Percentiles rank a stretch among this genome's conserved stretches.
phyloP scores from a whole-genome alignment of 805 yeast genomes.

The Metschnikowia picachoensis region DNA sequence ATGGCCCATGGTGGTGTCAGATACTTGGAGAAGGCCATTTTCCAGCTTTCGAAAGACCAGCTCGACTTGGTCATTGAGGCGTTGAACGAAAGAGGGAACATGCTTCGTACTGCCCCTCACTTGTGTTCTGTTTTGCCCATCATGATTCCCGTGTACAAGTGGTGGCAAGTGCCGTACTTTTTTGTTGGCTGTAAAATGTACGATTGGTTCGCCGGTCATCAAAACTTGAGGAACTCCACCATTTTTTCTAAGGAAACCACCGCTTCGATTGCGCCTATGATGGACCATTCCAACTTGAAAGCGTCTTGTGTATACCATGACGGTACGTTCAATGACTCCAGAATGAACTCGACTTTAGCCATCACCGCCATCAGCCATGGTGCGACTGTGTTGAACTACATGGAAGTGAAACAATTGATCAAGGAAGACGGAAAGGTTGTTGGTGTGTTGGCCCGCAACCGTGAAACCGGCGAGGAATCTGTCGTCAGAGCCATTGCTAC shows the following conservation, averaged over 20 bases:
- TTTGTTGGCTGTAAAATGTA: constrained; percentile 88
- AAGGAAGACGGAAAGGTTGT: constrained; percentile 62
- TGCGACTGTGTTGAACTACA: constrained; percentile 85
- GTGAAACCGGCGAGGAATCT: constrained; percentile 61
- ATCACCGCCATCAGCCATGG: constrained; percentile 82
- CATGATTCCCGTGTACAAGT: constrained; percentile 91
- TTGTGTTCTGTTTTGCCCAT: constrained; percentile 82
- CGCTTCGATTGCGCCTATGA: constrained; percentile 76
- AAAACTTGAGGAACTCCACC: constrained; percentile 77
- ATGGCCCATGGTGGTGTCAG: constrained; percentile 98
- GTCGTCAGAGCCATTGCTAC: constrained; percentile 66
- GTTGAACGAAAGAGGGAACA: constrained; percentile 78
- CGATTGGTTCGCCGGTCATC: constrained; percentile 88
- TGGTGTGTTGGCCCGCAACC: constrained; percentile 76
- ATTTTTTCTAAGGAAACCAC: constrained; percentile 65
- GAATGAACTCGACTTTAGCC: constrained; percentile 85
- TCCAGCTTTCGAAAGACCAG: constrained; percentile 88
- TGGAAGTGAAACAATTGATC: constrained; percentile 70
- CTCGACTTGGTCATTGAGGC: constrained; percentile 87
- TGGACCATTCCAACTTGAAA: constrained; percentile 72
- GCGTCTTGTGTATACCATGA: constrained; percentile 94
- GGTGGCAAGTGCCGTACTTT: constrained; percentile 95
- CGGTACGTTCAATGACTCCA: constrained; percentile 89
- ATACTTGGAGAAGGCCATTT: constrained; percentile 90
- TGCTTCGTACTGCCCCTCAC: constrained; percentile 90